Base-by-base conservation (phyloP, 2,329 filamentous ascomycete genomes). In the Sclerotinia subarctica region DNA sequence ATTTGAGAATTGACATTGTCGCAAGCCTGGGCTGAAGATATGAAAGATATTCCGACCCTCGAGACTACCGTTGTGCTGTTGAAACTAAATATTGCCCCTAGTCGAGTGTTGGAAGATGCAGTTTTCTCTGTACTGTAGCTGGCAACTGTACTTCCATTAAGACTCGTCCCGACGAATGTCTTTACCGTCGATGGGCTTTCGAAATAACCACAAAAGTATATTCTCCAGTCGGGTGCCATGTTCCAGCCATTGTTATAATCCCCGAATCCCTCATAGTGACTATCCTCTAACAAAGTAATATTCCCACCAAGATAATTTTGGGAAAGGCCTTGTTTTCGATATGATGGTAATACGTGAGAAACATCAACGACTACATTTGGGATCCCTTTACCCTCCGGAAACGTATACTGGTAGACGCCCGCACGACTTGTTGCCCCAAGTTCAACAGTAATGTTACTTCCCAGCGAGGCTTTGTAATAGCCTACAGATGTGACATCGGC, bases 171-270 rank as follows among this genome's bases (percentile, higher is more conserved):
- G 11, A 26, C 49, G 66, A 83, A 85, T 0, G 81, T 82, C 75
- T 80, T 81, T 70, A 80, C 82, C 0, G 78, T 79, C 2, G 80
- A 78, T 7, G 80, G n/a, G 86, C 88, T 69, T 52, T 68, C 68
- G 26, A 69, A 69, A 11, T 69, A 62, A 8, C 64, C 68, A 74
- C 88, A 90, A 76, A 87, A 87, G 74, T 85, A 86, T 19, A 89
- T 85, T 0, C 80, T 86, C 86, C 86, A 91, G 59, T 87, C 78
- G 0, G 84, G 86, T 1, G 87, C 82, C 46, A 83, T 79, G 69
- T 90, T 90, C 88, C 88, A 90, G 19, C 88, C 87, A 74, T 89
- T 88, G 65, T 90, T 83, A 74, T 90, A 90, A 1, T 83, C 83
- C 0, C 88, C 88, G 58, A 79, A 82, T 0, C 87, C 88, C 62